phyloP scores from a whole-genome alignment of 768 basidiomycete species.

The Leccinum pellstonianum region DNA sequence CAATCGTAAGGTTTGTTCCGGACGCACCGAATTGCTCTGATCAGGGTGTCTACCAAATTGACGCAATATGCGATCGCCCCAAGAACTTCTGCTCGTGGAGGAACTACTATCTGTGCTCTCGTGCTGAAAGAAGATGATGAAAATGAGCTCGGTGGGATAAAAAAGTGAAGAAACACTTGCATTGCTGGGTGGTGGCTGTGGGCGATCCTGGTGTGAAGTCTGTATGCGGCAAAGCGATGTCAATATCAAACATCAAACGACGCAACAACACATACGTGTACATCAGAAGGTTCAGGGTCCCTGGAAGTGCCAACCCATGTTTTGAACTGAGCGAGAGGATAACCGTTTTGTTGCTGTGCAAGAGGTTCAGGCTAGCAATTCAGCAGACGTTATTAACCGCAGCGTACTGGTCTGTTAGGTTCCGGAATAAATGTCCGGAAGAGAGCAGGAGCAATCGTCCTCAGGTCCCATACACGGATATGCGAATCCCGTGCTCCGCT shows the following conservation, averaged over 20 bases:
- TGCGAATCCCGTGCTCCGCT: conserved; percentile 17
- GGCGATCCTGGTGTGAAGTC: background rate
- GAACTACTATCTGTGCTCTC: background rate
- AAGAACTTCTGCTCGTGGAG: background rate
- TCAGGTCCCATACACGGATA: conserved; percentile 19
- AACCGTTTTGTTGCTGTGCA: background rate
- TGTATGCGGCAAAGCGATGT: background rate
- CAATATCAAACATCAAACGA: background rate
- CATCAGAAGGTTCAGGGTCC: background rate
- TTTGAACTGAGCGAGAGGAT: background rate
- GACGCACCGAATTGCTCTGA: conserved; percentile 1
- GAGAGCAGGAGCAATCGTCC: conserved; percentile 11
- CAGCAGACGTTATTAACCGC: no score
- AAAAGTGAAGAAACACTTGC: background rate
- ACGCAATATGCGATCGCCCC: background rate
- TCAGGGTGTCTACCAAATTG: background rate
- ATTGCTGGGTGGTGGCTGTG: background rate
- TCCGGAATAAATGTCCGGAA: conserved; percentile 12
- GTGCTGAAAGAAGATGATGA: background rate
- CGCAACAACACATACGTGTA: background rate
- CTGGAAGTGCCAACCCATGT: background rate
- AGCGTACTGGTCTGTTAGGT: conserved; percentile 16
- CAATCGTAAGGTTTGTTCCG: background rate
- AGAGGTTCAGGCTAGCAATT: background rate
- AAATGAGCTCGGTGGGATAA: background rate